These are phyloP conservation scores for Globisporangium middletonii DNA, from an alignment of 352 stramenopile species.

Conservation along the genomic window DNA sequence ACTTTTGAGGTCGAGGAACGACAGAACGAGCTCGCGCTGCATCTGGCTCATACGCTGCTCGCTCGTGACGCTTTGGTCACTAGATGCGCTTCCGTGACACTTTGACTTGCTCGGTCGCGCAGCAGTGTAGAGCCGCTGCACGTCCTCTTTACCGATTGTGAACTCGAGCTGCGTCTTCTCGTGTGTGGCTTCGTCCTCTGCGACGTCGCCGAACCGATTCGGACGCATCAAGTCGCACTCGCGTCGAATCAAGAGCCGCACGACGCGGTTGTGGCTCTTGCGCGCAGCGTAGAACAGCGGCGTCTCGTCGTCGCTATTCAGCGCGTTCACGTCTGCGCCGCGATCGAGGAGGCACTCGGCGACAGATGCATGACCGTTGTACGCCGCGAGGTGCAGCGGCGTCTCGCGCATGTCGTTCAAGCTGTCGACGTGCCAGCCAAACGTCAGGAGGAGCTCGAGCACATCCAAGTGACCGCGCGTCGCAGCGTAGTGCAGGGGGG, in stretches of 20 bases:
- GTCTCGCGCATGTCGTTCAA: conserved; percentile 53
- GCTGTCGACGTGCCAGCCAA: conserved; percentile 47
- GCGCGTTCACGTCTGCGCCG: conserved; percentile 44
- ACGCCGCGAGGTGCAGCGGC: conserved; percentile 63
- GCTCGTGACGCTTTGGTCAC: neutral
- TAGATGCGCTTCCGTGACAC: too few species aligned
- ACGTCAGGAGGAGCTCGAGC: conserved; percentile 53
- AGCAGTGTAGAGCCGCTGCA: conserved; percentile 20
- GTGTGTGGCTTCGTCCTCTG: conserved; percentile 56
- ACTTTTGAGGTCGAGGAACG: conserved; percentile 65
- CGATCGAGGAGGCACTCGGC: conserved; percentile 61
- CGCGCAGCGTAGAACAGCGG: conserved; percentile 69
- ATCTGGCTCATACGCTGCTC: conserved; percentile 32
- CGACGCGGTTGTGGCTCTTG: conserved; percentile 55
- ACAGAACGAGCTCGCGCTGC: conserved; percentile 48
- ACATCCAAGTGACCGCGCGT: conserved; percentile 61
- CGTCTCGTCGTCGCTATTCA: conserved; percentile 51
- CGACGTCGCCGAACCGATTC: conserved; percentile 66
- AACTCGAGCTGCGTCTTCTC: conserved; percentile 54
- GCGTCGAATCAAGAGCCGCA: conserved; percentile 53
- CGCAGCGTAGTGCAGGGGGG: conserved; percentile 64
- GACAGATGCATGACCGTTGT: conserved; percentile 42
- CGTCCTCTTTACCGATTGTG: conserved; percentile 39
- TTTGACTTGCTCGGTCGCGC: neutral
- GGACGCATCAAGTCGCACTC: conserved; percentile 43